phyloP scores from a whole-genome alignment of 257 asterid species.

The Plantago elongata region DNA sequence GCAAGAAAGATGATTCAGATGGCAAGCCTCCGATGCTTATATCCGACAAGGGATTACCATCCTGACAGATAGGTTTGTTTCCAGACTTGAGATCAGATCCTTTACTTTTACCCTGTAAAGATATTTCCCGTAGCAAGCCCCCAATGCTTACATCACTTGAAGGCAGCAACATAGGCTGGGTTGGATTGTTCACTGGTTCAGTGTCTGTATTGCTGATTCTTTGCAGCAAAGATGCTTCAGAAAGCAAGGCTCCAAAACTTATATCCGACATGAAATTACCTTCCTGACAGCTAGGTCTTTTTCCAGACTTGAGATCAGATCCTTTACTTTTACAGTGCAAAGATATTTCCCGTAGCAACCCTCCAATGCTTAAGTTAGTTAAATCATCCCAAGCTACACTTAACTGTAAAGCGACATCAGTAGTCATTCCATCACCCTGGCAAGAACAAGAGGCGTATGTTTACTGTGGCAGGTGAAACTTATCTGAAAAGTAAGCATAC shows the following conservation, averaged over 20 bases:
- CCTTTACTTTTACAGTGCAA: constrained; percentile 47
- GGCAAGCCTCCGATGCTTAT: constrained; percentile 42
- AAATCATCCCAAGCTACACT: constrained; percentile 66
- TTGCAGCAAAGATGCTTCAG: constrained; percentile 47
- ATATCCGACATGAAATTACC: constrained; percentile 35
- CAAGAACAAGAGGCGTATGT: constrained; percentile 20
- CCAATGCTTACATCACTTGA: constrained; percentile 51
- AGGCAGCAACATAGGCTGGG: constrained; percentile 33
- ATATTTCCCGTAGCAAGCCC: constrained; percentile 51
- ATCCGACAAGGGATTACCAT: constrained; percentile 37
- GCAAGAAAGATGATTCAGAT: constrained; percentile 46
- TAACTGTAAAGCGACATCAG: constrained; percentile 27
- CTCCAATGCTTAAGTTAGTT: constrained; percentile 84
- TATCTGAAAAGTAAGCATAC: constrained; percentile 16
- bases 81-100: constrained; percentile 3
- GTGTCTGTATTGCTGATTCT: constrained; percentile 25
- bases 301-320: constrained; percentile 32
- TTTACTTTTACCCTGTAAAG: constrained; percentile 36
- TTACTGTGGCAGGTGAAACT: constrained; percentile 7
- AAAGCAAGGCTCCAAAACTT: constrained; percentile 43
- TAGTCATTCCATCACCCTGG: constrained; percentile 44
- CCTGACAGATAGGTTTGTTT: constrained; percentile 36
- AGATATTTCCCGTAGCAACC: constrained; percentile 73
- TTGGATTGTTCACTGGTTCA: constrained; percentile 23
- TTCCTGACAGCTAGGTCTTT: constrained; percentile 36